Evolutionary conservation across 1,284 basidiomycete species (phyloP).

Genomic region (Sphaerobolus stellatus): DNA sequence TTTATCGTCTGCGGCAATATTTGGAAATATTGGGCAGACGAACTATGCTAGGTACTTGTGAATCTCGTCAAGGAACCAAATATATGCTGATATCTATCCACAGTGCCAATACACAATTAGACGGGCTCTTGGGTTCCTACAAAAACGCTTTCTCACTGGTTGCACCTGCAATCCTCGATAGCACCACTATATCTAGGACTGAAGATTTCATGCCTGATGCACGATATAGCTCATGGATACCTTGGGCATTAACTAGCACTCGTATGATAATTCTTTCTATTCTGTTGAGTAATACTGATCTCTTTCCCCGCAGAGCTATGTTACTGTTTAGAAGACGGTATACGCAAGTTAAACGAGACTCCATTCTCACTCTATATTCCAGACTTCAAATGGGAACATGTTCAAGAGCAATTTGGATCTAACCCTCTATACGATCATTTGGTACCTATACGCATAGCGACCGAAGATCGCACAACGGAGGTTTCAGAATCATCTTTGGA

Average conservation of each 20-base stretch:
- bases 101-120: conserved; percentile 39
- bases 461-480: not conserved
- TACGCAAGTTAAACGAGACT: conserved; percentile 10
- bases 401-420: conserved; percentile 10
- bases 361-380: conserved; percentile 14
- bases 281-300: not conserved
- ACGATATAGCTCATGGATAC: too few relatives aligned
- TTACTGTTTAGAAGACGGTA: conserved; percentile 14
- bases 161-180: conserved; percentile 34
- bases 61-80: not conserved
- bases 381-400: conserved; percentile 10
- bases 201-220: conserved; percentile 6
- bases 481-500: not conserved
- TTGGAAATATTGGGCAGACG: conserved; percentile 42
- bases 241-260: too few relatives aligned
- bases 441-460: not conserved
- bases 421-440: not conserved
- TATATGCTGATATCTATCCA: not conserved
- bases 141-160: conserved; percentile 39
- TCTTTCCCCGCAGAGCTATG: conserved; percentile 10
- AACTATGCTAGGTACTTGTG: conserved; percentile 38
- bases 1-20: conserved; percentile 36
- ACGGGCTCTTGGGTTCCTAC: conserved; percentile 26
- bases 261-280: too few relatives aligned
- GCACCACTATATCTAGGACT: too few relatives aligned